Percentiles rank a stretch among this genome's conserved stretches.
Conservation (phyloP, 257 asterid species). For the Cynanchum wilfordii region DNA sequence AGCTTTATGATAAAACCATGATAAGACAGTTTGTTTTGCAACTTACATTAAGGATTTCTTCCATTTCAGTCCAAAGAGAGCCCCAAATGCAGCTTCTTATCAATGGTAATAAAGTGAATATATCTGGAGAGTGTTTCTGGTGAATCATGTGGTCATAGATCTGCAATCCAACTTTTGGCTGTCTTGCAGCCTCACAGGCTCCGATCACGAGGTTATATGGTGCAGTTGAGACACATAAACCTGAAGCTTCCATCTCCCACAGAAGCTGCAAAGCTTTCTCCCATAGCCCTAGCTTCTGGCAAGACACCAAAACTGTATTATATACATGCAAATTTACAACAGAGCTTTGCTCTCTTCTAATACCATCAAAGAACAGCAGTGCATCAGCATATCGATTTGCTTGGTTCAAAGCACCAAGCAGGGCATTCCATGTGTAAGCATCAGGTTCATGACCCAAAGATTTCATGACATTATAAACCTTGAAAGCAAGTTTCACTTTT, state of each 20-base stretch:
- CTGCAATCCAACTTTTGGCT: slow-evolving; percentile 71
- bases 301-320: slow-evolving; percentile 66
- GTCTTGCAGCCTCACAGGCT: slow-evolving; percentile 80
- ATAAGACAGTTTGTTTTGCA: not conserved
- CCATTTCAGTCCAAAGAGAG: slow-evolving; percentile 67
- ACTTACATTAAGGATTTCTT: slow-evolving; percentile 65
- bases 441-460: slow-evolving; percentile 67
- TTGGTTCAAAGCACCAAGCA: slow-evolving; percentile 69
- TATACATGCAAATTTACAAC: slow-evolving; percentile 53
- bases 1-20: not conserved
- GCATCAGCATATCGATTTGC: slow-evolving; percentile 59
- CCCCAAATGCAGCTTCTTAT: slow-evolving; percentile 84
- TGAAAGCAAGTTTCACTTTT: slow-evolving; percentile 51
- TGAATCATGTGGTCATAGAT: slow-evolving; percentile 67
- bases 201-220: slow-evolving; percentile 86
- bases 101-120: slow-evolving; percentile 63
- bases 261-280: slow-evolving; percentile 64
- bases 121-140: slow-evolving; percentile 49
- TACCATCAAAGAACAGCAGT: slow-evolving; percentile 51
- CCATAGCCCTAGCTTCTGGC: slow-evolving; percentile 79
- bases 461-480: slow-evolving; percentile 50
- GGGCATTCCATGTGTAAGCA: slow-evolving; percentile 81
- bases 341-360: slow-evolving; percentile 36
- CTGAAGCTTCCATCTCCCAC: slow-evolving; percentile 78
- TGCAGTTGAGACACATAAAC: slow-evolving; percentile 41